A percentile compares a stretch with the other conserved stretches of the same genome.
These are phyloP conservation scores for Parsonsia alboflavescens DNA, from an alignment of 257 asterid species.

Conservation along the genomic window DNA sequence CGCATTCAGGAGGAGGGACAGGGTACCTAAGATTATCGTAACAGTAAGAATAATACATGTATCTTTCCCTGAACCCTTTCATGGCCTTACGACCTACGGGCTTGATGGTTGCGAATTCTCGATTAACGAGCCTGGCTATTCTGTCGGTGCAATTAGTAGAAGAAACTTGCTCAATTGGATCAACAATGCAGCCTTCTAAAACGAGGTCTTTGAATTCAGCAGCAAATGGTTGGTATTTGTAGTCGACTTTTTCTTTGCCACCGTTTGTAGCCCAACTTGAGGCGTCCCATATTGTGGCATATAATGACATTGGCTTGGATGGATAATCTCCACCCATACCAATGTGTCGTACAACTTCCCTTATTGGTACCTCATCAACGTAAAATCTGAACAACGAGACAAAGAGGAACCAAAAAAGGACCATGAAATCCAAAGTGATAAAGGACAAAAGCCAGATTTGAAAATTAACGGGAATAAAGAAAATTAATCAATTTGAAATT, in stretches of 20 bases:
- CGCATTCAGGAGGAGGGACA: conserved; percentile 70
- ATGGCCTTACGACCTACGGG: conserved; percentile 37
- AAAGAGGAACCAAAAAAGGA: background rate
- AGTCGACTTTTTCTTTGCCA: conserved; percentile 72
- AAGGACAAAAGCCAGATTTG: too few species aligned
- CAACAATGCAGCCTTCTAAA: conserved; percentile 72
- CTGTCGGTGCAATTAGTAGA: conserved; percentile 66
- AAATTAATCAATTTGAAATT: too few species aligned
- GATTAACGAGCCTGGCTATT: conserved; percentile 22
- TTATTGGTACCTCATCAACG: conserved; percentile 72
- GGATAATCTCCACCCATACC: conserved; percentile 80
- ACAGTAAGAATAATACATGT: conserved; percentile 79
- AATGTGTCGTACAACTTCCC: conserved; percentile 43
- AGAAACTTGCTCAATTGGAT: conserved; percentile 61
- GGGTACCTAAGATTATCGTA: conserved; percentile 69
- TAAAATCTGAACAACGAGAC: conserved; percentile 46
- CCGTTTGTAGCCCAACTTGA: conserved; percentile 93
- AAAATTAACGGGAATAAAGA: too few species aligned
- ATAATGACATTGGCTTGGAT: conserved; percentile 84
- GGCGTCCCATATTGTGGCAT: conserved; percentile 97
- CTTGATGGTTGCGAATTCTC: conserved; percentile 37
- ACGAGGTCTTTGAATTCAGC: conserved; percentile 64
- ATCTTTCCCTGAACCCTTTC: conserved; percentile 57
- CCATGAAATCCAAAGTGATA: too few species aligned
- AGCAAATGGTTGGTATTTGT: conserved; percentile 59